Evolutionary conservation across 176 grass and related monocot species (phyloP).

Genomic region (Rhynchospora breviuscula): DNA sequence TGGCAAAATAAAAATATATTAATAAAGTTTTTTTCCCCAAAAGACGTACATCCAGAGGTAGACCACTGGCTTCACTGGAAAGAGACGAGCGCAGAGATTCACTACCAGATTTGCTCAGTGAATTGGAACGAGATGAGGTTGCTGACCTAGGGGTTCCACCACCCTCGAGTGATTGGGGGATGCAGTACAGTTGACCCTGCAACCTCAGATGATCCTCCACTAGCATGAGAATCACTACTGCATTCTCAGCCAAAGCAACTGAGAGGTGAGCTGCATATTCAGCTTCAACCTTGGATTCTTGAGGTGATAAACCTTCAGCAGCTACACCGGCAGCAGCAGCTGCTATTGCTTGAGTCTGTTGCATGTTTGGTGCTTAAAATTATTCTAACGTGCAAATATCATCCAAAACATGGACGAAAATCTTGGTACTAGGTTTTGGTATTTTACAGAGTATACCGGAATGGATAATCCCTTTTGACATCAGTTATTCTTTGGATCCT

Average conservation of each 20-base stretch:
- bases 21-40: constrained; percentile 4
- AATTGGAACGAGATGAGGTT: constrained; percentile 61
- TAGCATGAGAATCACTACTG: constrained; percentile 94
- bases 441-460: not conserved
- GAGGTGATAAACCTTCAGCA: constrained; percentile 86
- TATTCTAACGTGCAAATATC: not conserved
- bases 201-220: constrained; percentile 96
- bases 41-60: constrained; percentile 88
- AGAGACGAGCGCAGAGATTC: constrained; percentile 54
- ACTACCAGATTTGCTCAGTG: constrained; percentile 44
- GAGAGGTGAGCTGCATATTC: constrained; percentile 96
- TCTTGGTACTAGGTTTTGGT: not conserved
- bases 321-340: constrained; percentile 97
- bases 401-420: not conserved
- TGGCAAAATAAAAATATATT: not conserved
- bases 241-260: constrained; percentile 94
- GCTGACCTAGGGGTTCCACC: constrained; percentile 37
- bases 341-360: constrained; percentile 97
- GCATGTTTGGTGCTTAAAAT: constrained; percentile 2
- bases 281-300: constrained; percentile 85
- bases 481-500: not conserved
- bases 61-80: constrained; percentile 76
- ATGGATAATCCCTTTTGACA: not conserved
- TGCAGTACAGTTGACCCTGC: constrained; percentile 74
- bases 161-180: constrained; percentile 38